phyloP scores from a whole-genome alignment of 2,329 filamentous ascomycete species.

The Talaromyces sp. region DNA sequence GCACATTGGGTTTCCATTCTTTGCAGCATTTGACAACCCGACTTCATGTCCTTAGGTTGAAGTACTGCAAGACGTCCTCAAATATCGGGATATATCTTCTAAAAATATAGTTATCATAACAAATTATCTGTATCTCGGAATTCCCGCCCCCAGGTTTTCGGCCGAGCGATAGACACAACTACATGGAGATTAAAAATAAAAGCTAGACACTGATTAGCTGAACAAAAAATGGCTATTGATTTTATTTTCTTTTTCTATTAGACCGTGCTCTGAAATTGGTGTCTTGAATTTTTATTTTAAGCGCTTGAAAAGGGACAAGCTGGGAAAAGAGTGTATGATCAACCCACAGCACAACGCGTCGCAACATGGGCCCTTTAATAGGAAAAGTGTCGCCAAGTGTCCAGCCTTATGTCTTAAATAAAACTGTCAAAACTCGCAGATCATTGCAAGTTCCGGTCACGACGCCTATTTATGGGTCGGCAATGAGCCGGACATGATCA shows the following conservation, averaged over 20 bases:
- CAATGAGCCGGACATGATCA: neutral
- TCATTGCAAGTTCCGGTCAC: neutral
- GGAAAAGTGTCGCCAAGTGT: neutral
- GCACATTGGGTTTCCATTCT: too few relatives aligned
- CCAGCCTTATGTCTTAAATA: neutral
- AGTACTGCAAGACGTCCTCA: too few relatives aligned
- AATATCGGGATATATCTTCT: too few relatives aligned
- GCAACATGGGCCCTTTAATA: neutral
- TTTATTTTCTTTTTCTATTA: too few relatives aligned
- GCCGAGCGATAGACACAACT: neutral
- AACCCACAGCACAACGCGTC: neutral
- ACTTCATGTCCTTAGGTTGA: too few relatives aligned
- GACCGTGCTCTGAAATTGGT: too few relatives aligned
- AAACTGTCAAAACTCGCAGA: neutral
- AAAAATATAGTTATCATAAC: too few relatives aligned
- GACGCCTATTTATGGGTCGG: neutral
- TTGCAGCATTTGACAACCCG: too few relatives aligned
- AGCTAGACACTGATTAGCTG: neutral
- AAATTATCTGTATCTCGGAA: neutral
- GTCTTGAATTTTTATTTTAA: neutral
- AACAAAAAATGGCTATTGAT: too few relatives aligned
- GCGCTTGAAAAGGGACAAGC: neutral
- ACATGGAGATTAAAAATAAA: neutral
- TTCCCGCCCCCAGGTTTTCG: neutral
- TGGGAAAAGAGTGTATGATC: neutral